Conservation (phyloP, 306 rosid genomes). For the Mimosa bimucronata region DNA sequence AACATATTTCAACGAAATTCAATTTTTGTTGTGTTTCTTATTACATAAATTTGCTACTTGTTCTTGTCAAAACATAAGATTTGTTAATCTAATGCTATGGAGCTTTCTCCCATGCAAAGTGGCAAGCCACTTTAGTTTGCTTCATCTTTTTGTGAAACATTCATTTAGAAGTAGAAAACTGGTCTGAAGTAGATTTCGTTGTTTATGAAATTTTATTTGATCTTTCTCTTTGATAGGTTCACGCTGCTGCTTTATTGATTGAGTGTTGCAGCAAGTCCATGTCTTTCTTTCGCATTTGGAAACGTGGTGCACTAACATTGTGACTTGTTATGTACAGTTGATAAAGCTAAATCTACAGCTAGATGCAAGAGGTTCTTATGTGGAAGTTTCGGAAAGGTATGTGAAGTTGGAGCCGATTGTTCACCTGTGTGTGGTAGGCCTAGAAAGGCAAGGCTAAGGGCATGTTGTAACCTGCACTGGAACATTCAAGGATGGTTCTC, state of each 20-base stretch:
- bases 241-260: conserved; percentile 15
- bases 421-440: conserved; percentile 97
- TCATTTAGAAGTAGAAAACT: not conserved
- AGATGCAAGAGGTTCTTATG: conserved; percentile 90
- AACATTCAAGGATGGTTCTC: conserved; percentile 98
- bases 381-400: conserved; percentile 86
- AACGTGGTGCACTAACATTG: conserved; percentile 36
- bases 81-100: not conserved
- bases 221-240: conserved; percentile 7
- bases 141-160: not conserved
- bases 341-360: conserved; percentile 82
- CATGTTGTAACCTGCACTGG: conserved; percentile 99
- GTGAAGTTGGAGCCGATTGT: conserved; percentile 97
- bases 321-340: conserved; percentile 68
- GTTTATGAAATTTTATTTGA: not conserved
- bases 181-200: conserved; percentile 9
- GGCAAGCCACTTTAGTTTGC: not conserved
- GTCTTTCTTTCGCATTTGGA: conserved; percentile 29
- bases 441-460: conserved; percentile 99
- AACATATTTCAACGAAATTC: not conserved
- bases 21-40: not conserved
- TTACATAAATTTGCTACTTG: not conserved
- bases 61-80: not conserved
- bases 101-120: not conserved
- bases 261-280: conserved; percentile 9